Evolutionary conservation across 2,329 filamentous ascomycete species (phyloP), one percentile per base, ranked within the genome.

Genomic region (Myriosclerotinia duriaeana): DNA sequence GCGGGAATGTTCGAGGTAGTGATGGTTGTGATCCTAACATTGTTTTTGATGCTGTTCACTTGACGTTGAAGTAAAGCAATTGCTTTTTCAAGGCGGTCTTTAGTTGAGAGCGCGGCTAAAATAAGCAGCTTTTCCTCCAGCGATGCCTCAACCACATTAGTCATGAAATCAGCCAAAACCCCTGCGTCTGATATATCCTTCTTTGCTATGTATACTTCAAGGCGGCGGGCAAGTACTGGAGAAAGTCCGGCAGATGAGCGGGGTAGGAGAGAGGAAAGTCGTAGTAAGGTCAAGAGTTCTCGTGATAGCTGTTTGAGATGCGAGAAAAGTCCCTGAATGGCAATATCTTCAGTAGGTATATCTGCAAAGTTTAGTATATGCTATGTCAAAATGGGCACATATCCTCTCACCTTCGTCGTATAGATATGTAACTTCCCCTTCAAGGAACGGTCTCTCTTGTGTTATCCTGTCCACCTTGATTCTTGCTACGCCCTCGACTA

Each of bases 91-190:
- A 98, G 83, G 48, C 95, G 85, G 56, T 90, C 86, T 72, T 91
- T 90, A 56, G 95, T 82, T 73, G 93, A 88, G 6, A 96, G 79
- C 0, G 93, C 88, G n/a, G 92, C 87, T 46, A 99, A 82, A 20
- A 99, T 86, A 66, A 91, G 87, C 64, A 99, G 83, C 78, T 96
- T 97, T 76, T 99, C 95, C 77, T 97, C 92, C 70, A 96, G 90
- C 12, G 87, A 90, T 61, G 90, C 89, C 70, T 97, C 92, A 3
- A 96, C 86, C 34, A 98, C 85, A 76, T 97, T 96, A 50, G 92
- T 89, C 92, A 99, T 97, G 77, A 98, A 98, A 77, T 99, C 95
- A 8, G 95, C 94, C 12, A 99, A 83, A 11, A 87, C 81, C 2
- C 94, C 94, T 1, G 93, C 93, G 72, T 98, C 93, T 53, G 86